Base-by-base conservation (phyloP, 2,329 filamentous ascomycete genomes). In the Neofusicoccum cordaticola region DNA sequence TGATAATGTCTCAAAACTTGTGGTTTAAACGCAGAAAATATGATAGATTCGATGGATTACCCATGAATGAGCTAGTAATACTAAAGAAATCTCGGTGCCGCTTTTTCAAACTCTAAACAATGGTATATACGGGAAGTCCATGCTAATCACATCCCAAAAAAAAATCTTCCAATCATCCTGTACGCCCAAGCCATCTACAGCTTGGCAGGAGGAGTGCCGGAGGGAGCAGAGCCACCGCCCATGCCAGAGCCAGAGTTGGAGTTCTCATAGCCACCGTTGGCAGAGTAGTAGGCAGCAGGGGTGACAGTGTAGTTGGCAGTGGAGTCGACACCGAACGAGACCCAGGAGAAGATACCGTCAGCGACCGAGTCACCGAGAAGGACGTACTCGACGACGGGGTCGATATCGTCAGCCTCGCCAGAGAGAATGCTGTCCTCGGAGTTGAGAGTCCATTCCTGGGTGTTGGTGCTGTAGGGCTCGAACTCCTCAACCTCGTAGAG, bases 301-400 rank as follows among this genome's bases (percentile, higher is more conserved):
- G 27, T 62, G 50, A 65, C 64, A 19, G 57, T 65, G 39, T 53
- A 50, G 47, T 56, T 65, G 27, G 48, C 56, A 19, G 64, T 62
- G 8, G 57, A 42, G 41, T 65, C 51, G 48, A 65, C 50, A 11
- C 57, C 64, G 57, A 65, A 17, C 3, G 64, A 39, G 45, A 77
- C 68, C 74, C 73, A 77, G 31, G 68, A 74, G 61, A 75, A 75
- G 22, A 76, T 58, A 57, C 74, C 74, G 19, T 72, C 69, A 7
- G 71, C 67, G 6, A 75, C 71, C 39, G 76, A 73, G 48, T 87
- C 81, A 7, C 86, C 85, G 2, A 89, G 79, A 13, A 83, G 77
- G 12, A 84, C 80, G 68, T 86, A 87, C 70, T 88, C 81, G 66
- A 86, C 77, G 70, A 88, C 80, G 0, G 86, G 87, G 65, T 83